Conservation (phyloP, 768 basidiomycete genomes). For the Tricholoma flavovirens region DNA sequence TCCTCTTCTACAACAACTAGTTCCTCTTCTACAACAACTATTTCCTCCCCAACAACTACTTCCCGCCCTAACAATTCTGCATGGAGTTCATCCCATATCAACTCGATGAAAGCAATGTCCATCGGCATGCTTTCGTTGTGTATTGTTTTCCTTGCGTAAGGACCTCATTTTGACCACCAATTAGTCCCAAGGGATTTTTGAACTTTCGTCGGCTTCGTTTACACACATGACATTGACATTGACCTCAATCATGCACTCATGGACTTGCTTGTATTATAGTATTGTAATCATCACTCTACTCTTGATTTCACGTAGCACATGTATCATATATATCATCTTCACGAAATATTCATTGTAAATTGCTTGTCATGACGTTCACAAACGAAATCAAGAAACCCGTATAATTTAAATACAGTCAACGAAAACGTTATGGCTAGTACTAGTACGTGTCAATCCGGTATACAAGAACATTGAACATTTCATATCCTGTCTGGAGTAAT, state of each 20-base stretch:
- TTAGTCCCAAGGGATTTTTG: neutral
- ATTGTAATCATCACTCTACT: neutral
- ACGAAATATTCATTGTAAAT: no score
- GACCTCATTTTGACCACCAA: slow-evolving; percentile 1
- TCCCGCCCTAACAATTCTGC: slow-evolving; percentile 20
- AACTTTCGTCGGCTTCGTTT: neutral
- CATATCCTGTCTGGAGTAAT: no score
- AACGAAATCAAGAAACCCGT: neutral
- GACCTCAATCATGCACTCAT: neutral
- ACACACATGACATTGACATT: neutral
- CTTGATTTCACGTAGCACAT: neutral
- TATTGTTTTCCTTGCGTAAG: slow-evolving; percentile 13
- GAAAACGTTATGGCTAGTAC: neutral
- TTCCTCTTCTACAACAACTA: slow-evolving; percentile 9
- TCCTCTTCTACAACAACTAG: neutral
- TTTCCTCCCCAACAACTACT: slow-evolving; percentile 11
- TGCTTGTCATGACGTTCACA: no score
- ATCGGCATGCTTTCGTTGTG: slow-evolving; percentile 16
- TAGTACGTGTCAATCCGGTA: neutral
- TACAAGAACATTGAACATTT: neutral
- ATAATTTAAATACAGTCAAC: no score
- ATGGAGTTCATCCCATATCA: slow-evolving; percentile 16
- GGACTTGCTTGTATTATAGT: neutral
- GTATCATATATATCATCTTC: neutral
- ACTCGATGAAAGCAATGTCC: slow-evolving; percentile 9